A percentile compares a stretch with the other conserved stretches of the same genome.
These are phyloP conservation scores for Dalechampia spathulata DNA, from an alignment of 441 rosid species.

Conservation along the genomic window DNA sequence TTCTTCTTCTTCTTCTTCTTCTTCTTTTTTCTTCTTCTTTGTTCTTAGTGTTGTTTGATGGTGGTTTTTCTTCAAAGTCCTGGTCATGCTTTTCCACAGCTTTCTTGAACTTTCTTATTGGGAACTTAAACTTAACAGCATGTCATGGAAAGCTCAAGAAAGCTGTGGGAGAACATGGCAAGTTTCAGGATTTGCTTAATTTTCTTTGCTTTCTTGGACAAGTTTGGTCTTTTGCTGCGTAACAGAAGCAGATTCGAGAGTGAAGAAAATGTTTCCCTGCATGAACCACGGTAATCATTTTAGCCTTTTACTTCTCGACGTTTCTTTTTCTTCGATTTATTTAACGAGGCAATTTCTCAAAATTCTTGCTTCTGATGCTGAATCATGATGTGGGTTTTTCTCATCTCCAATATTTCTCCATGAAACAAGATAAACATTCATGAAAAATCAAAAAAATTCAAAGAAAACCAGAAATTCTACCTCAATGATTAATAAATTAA, in stretches of 20 bases:
- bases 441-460: too few relatives aligned
- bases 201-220: not conserved
- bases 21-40: too few relatives aligned
- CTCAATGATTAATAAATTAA: not conserved
- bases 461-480: not conserved
- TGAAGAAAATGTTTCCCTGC: not conserved
- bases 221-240: too few relatives aligned
- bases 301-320: not conserved
- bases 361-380: slow-evolving; percentile 4
- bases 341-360: not conserved
- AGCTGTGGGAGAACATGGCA: slow-evolving; percentile 80
- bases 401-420: not conserved
- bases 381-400: slow-evolving; percentile 13
- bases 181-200: slow-evolving; percentile 29
- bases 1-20: too few relatives aligned
- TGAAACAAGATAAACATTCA: too few relatives aligned
- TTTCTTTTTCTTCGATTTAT: not conserved
- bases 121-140: not conserved
- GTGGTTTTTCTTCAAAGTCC: slow-evolving; percentile 23
- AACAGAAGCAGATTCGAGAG: not conserved
- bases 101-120: slow-evolving; percentile 47
- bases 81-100: slow-evolving; percentile 91
- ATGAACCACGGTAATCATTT: slow-evolving; percentile 19
- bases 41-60: too few relatives aligned
- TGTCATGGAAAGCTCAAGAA: slow-evolving; percentile 56